Percentiles rank a stretch among this genome's conserved stretches.
These are phyloP conservation scores for Alternaria gansuensis DNA, from an alignment of 2,329 filamentous ascomycete genomes.

Conservation along the genomic window DNA sequence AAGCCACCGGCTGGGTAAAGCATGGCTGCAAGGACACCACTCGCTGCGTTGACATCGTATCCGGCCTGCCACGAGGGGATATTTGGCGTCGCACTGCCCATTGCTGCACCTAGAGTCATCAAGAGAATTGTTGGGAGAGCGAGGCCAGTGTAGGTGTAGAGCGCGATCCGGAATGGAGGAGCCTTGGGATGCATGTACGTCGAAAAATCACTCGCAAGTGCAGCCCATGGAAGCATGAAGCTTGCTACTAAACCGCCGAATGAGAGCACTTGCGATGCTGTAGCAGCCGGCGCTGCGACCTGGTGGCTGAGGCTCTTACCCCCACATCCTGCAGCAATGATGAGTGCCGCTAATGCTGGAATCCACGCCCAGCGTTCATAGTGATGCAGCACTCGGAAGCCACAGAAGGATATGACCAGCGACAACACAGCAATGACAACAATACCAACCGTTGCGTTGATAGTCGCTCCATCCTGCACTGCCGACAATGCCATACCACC, in stretches of 20 bases:
- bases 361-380: slow-evolving; percentile 69
- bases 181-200: slow-evolving; percentile 68
- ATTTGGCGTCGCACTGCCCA: slow-evolving; percentile 66
- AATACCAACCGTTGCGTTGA: slow-evolving; percentile 67
- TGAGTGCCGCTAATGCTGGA: slow-evolving; percentile 63
- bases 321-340: slow-evolving; percentile 65
- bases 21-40: slow-evolving; percentile 69
- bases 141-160: slow-evolving; percentile 67
- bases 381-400: slow-evolving; percentile 64
- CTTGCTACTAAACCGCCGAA: slow-evolving; percentile 70
- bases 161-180: slow-evolving; percentile 61
- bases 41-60: slow-evolving; percentile 64
- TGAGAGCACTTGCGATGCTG: slow-evolving; percentile 60
- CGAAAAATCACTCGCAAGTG: slow-evolving; percentile 67
- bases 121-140: slow-evolving; percentile 65
- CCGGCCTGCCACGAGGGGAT: slow-evolving; percentile 64
- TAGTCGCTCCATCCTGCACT: slow-evolving; percentile 45
- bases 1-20: slow-evolving; percentile 66
- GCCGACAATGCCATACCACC: slow-evolving; percentile 62
- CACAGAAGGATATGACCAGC: slow-evolving; percentile 69
- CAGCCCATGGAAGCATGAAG: slow-evolving; percentile 70
- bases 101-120: slow-evolving; percentile 71
- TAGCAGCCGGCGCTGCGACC: slow-evolving; percentile 54
- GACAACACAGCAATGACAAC: slow-evolving; percentile 67
- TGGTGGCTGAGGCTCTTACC: slow-evolving; percentile 62